Evolutionary conservation across 2,329 filamentous ascomycete species (phyloP).

Genomic region (Magnaporthiopsis rhizophila): DNA sequence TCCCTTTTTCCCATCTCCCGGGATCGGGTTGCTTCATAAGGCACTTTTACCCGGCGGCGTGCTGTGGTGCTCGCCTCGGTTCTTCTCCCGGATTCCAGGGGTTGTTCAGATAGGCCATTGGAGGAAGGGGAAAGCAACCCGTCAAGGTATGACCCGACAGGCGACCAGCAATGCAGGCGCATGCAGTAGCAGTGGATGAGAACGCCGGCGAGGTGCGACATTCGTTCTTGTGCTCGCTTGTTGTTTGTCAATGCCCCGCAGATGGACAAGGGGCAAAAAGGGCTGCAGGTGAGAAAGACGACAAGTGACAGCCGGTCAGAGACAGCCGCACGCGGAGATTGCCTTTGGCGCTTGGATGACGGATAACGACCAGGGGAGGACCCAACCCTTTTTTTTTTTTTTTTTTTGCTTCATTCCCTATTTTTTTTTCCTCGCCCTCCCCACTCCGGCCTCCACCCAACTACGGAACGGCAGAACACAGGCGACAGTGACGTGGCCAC

Average conservation of each 20-base stretch:
- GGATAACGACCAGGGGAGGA: too few relatives aligned
- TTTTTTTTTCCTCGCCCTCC: too few relatives aligned
- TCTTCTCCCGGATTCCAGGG: background rate
- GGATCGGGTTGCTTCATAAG: background rate
- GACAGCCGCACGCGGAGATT: too few relatives aligned
- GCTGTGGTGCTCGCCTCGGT: background rate
- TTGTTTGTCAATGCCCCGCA: background rate
- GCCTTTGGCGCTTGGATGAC: too few relatives aligned
- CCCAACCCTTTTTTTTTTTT: background rate
- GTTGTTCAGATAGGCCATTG: background rate
- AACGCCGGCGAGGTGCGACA: too few relatives aligned
- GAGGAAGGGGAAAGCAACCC: background rate
- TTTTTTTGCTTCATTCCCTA: background rate
- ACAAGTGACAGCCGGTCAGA: too few relatives aligned
- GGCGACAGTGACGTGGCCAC: background rate
- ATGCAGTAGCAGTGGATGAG: background rate
- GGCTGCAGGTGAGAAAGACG: background rate
- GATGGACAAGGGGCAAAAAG: background rate
- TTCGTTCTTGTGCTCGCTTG: background rate
- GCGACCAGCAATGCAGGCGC: background rate
- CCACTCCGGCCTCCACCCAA: background rate
- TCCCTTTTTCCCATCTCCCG: background rate
- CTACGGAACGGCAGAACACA: background rate
- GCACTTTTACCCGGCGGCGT: background rate
- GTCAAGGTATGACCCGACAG: background rate